These are phyloP conservation scores for Phytophthora sojae DNA, from an alignment of 352 stramenopile genomes.

Conservation along the genomic window DNA sequence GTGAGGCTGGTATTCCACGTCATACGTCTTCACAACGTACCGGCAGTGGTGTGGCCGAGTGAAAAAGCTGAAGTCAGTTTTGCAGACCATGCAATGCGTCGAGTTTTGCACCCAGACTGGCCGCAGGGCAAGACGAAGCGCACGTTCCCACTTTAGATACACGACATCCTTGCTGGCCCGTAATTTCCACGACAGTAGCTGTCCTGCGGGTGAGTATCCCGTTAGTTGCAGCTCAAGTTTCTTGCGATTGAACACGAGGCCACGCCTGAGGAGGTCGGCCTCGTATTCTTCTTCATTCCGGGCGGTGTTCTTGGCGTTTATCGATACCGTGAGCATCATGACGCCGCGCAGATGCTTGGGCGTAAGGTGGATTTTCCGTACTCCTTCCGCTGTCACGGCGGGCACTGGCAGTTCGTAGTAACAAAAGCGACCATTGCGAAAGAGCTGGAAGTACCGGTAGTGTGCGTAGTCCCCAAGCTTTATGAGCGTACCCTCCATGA, in stretches of 20 bases:
- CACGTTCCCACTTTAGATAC: constrained; percentile 80
- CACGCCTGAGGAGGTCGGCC: constrained; percentile 53
- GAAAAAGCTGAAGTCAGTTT: constrained; percentile 63
- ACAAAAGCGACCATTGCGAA: constrained; percentile 73
- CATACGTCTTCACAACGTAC: constrained; percentile 17
- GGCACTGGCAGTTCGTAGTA: constrained; percentile 80
- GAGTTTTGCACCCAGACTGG: constrained; percentile 79
- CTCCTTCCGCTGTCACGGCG: constrained; percentile 18
- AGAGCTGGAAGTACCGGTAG: constrained; percentile 80
- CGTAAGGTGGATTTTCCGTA: constrained; percentile 61
- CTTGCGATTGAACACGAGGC: constrained; percentile 72
- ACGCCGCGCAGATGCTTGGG: constrained; percentile 71
- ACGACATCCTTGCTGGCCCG: constrained; percentile 61
- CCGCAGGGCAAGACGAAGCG: constrained; percentile 68
- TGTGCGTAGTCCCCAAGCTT: constrained; percentile 84
- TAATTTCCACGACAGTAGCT: constrained; percentile 75
- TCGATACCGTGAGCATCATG: constrained; percentile 75
- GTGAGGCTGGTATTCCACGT: no score
- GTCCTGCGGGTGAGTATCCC: constrained; percentile 65
- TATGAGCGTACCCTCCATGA: constrained; percentile 82
- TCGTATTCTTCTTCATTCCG: constrained; percentile 70
- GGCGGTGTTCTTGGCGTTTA: constrained; percentile 56
- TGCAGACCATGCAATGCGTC: constrained; percentile 64
- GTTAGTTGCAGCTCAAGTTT: constrained; percentile 79
- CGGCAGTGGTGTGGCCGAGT: constrained; percentile 75